These are phyloP conservation scores for Phaeosphaeria sp. DNA, from an alignment of 2,329 filamentous ascomycete genomes.

Conservation along the genomic window DNA sequence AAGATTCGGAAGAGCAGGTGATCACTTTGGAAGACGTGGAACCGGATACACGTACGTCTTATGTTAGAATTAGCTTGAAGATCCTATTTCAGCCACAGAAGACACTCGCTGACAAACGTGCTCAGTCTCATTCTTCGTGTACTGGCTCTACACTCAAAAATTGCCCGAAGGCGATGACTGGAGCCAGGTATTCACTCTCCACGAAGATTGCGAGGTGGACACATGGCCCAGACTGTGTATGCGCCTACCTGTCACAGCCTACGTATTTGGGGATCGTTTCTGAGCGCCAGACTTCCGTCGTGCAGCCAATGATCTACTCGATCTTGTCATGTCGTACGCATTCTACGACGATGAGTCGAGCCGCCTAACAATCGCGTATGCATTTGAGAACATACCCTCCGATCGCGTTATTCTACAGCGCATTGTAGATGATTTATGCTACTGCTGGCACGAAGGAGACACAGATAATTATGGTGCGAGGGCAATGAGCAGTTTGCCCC, in stretches of 20 bases:
- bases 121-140: not conserved
- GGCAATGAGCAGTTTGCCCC: not conserved
- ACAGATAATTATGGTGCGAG: not conserved
- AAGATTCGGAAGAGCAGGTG: conserved; percentile 8
- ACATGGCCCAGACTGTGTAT: no score
- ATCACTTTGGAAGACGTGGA: conserved; percentile 10
- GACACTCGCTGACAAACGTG: not conserved
- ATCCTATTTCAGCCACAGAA: not conserved
- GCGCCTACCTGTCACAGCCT: not conserved
- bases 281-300: not conserved
- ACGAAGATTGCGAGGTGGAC: no score
- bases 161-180: not conserved
- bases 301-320: not conserved
- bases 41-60: not conserved
- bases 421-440: not conserved
- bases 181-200: not conserved
- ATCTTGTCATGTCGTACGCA: no score
- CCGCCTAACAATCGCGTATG: not conserved
- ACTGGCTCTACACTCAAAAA: not conserved
- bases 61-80: no score
- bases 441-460: not conserved
- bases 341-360: no score
- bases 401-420: not conserved
- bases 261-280: conserved; percentile 1
- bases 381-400: not conserved